Conservation (phyloP, 495 filamentous ascomycete species). For the Penicillium flavigenum region DNA sequence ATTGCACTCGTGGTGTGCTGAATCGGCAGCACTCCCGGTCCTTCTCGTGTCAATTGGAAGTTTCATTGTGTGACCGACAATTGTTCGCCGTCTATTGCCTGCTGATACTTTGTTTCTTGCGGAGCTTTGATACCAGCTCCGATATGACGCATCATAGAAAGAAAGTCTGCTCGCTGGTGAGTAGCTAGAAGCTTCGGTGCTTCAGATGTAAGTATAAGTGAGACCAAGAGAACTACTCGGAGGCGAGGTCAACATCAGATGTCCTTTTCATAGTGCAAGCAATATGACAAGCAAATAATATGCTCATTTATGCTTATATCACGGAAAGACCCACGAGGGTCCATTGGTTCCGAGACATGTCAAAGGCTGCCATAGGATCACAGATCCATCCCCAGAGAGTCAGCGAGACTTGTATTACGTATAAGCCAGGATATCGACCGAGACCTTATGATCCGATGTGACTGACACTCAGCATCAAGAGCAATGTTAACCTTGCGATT, state of each 20-base stretch:
- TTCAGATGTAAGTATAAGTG: not conserved
- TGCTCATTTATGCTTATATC: not conserved
- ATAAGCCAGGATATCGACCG: not conserved
- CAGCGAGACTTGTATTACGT: not conserved
- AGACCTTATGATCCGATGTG: not conserved
- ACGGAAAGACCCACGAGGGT: not conserved
- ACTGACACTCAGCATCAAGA: not conserved
- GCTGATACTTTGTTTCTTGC: not conserved
- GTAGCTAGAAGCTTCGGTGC: not conserved
- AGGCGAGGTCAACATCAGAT: not conserved
- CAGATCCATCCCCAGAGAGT: not conserved
- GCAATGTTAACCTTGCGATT: not conserved
- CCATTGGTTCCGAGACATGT: not conserved
- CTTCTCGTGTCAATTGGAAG: not conserved
- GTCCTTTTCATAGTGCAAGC: not conserved
- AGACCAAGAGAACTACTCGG: not conserved
- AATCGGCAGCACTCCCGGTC: not conserved
- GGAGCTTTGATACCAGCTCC: not conserved
- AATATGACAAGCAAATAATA: not conserved
- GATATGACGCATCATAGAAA: not conserved
- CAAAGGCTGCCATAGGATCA: not conserved
- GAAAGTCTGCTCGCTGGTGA: not conserved
- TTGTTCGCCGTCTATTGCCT: not conserved
- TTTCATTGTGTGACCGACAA: not conserved
- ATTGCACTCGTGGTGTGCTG: not conserved